Conservation (phyloP, 1,284 basidiomycete species). For the Pholiota adiposa region DNA sequence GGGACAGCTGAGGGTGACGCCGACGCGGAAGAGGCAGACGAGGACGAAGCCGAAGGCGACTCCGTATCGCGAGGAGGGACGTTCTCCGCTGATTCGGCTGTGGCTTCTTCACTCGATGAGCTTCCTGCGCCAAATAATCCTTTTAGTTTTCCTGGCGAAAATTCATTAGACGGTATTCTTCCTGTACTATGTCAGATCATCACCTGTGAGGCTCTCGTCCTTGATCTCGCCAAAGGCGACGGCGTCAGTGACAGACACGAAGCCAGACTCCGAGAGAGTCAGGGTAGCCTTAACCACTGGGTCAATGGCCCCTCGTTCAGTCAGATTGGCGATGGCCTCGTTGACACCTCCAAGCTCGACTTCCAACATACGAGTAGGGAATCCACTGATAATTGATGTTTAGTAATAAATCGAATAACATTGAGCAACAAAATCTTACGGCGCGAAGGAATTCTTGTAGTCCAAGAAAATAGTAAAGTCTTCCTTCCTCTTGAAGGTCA, state of each 20-base stretch:
- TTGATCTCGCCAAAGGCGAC: conserved; percentile 79
- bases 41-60: conserved; percentile 28
- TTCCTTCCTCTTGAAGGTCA: conserved; percentile 81
- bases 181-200: conserved; percentile 10
- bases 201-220: conserved; percentile 76
- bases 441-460: conserved; percentile 63
- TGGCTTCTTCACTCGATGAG: conserved; percentile 43
- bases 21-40: conserved; percentile 31
- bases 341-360: conserved; percentile 69
- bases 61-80: conserved; percentile 45
- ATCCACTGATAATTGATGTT: conserved; percentile 46
- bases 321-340: conserved; percentile 76
- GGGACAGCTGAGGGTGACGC: conserved; percentile 33
- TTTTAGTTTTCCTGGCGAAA: conserved; percentile 75
- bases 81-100: conserved; percentile 41
- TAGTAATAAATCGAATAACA: background rate
- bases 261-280: conserved; percentile 81
- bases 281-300: conserved; percentile 84
- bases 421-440: conserved; percentile 46
- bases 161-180: background rate
- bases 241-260: conserved; percentile 78
- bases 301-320: conserved; percentile 70
- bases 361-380: conserved; percentile 71
- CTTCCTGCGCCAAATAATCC: conserved; percentile 75
- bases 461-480: conserved; percentile 78